A percentile compares a stretch with the other conserved stretches of the same genome.
Evolutionary conservation across 805 yeast species (phyloP).

Genomic region (Saturnispora halmiae): DNA sequence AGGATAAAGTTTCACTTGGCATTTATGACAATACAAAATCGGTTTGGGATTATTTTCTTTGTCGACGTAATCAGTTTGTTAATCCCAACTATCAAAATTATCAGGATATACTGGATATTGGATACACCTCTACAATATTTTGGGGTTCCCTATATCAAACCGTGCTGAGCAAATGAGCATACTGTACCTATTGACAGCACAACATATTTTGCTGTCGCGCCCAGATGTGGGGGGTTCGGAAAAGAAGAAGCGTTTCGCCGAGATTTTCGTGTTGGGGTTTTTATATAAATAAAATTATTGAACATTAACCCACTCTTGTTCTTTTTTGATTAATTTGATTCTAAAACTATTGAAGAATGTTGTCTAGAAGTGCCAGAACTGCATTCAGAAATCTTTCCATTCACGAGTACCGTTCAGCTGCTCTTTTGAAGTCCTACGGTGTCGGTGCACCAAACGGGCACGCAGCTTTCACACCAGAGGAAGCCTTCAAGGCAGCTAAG

Average conservation of each 20-base stretch:
- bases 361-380: constrained; percentile 6
- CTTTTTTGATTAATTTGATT: neutral
- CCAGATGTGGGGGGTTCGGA: too few relatives aligned
- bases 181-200: too few relatives aligned
- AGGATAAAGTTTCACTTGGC: constrained; percentile 42
- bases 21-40: constrained; percentile 49
- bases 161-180: too few relatives aligned
- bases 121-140: too few relatives aligned
- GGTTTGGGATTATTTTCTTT: constrained; percentile 90
- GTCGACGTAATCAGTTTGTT: constrained; percentile 59
- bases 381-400: constrained; percentile 66
- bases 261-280: neutral
- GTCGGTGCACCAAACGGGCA: constrained; percentile 87
- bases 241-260: constrained; percentile 13
- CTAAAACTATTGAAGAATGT: neutral
- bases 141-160: too few relatives aligned
- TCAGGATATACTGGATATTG: constrained; percentile 10
- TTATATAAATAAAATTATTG: neutral
- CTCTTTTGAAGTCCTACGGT: constrained; percentile 69
- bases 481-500: constrained; percentile 77
- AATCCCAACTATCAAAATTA: constrained; percentile 36
- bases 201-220: too few relatives aligned
- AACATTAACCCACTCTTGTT: neutral
- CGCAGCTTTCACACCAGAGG: constrained; percentile 84
- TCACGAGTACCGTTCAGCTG: constrained; percentile 95